Evolutionary conservation across 805 yeast genomes (phyloP), one percentile per base, ranked within the genome.

Genomic region (Candida insectalens): DNA sequence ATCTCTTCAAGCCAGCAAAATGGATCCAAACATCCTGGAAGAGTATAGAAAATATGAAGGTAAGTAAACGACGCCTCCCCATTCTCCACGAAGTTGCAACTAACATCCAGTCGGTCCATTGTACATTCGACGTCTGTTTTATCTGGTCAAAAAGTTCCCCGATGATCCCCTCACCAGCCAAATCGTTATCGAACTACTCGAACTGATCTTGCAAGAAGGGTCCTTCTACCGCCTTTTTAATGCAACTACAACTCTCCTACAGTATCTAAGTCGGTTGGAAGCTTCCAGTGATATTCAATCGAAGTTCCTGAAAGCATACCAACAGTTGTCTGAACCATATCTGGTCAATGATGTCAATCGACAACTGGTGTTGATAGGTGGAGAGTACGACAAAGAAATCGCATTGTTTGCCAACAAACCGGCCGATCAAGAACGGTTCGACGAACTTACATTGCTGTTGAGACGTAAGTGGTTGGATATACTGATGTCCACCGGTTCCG

Each of bases 101-200:
- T 19, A 30, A 8, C 43, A 47, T 19, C 23, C 32, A 12, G 36
- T 34, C 2, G 41, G 44, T 2, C 53, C 51, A 6, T 23, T 50
- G 7, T 44, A 42, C 18, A 27, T 51, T 26, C 38, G 37, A 23
- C 36, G 53, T 26, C 34, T 48, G 20, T 33, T 30, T 12, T 41
- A 42, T 25, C 44, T 51, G 8, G 43, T 37, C 12, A 29, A 15
- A n/a, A 36, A 36, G 8, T 41, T 34, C 28, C 42, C 44, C 5
- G 32, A 36, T 1, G 29, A 35, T 10, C 26, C 36, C 27, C 30
- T 12, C 4, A 27, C 30, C 4, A 22, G 25, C 9, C 25, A 29
- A 22, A 15, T 37, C 5, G 28, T 41, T 13, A 28, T 36, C 19
- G 30, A 17, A 15, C 32, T 46, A 3, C 29, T 49, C 14, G 40